Percentiles rank a stretch among this genome's conserved stretches.
Evolutionary conservation across 176 grass and related monocot species (phyloP).

Genomic region (Oryza coarctata): DNA sequence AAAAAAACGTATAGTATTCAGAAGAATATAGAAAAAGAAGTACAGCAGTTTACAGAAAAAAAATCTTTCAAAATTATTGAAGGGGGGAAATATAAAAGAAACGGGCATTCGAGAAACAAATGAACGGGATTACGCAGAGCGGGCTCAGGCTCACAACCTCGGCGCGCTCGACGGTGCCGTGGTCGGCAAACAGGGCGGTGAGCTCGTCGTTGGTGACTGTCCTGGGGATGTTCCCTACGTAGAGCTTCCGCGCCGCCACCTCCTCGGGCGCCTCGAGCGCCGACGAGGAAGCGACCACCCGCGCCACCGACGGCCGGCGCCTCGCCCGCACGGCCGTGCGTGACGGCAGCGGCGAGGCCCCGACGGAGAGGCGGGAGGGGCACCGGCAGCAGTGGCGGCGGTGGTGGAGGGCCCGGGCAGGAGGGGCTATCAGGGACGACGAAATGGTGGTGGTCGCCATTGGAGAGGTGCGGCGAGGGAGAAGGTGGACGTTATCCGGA

Average conservation of each 20-base stretch:
- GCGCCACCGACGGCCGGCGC: constrained; percentile 7
- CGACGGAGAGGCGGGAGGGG: constrained; percentile 20
- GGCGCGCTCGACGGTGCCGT: constrained; percentile 76
- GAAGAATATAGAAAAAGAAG: background rate
- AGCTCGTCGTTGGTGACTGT: constrained; percentile 79
- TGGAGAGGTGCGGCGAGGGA: background rate
- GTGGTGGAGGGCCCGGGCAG: background rate
- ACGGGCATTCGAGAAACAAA: background rate
- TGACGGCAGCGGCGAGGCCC: background rate
- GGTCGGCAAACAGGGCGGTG: constrained; percentile 56
- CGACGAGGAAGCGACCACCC: constrained; percentile 30
- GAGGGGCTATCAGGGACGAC: constrained; percentile 36
- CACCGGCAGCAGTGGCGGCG: constrained; percentile 7
- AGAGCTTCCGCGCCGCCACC: constrained; percentile 66
- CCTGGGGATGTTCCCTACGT: constrained; percentile 91
- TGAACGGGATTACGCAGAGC: background rate
- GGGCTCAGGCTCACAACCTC: constrained; percentile 48
- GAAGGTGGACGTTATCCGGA: constrained; percentile 45
- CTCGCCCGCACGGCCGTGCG: background rate
- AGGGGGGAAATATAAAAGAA: background rate
- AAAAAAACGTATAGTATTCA: background rate
- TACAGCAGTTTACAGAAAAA: too few species aligned
- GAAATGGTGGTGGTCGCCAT: constrained; percentile 44
- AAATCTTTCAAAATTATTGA: background rate
- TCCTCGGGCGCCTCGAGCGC: constrained; percentile 43